phyloP scores from a whole-genome alignment of 2,329 filamentous ascomycete species.

The Nannizzia gypsea region DNA sequence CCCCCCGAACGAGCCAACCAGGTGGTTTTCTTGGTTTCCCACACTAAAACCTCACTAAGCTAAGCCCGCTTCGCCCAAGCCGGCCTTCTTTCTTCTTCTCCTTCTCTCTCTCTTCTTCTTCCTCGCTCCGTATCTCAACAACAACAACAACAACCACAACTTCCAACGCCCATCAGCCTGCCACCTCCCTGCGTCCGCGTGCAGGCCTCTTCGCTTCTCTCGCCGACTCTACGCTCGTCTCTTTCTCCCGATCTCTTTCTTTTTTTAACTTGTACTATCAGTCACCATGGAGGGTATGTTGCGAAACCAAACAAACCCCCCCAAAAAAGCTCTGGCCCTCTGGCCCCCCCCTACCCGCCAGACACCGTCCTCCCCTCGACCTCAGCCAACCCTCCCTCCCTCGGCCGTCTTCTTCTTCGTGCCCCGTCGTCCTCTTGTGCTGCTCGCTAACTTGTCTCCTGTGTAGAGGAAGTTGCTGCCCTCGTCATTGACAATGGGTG shows the following conservation, averaged over 20 bases:
- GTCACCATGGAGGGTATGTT: conserved; percentile 56
- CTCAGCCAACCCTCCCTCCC: no score
- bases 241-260: conserved; percentile 9
- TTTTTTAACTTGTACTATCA: conserved; percentile 15
- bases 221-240: conserved; percentile 19
- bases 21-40: neutral
- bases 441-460: conserved; percentile 35
- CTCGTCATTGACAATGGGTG: conserved; percentile 99
- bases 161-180: conserved; percentile 5
- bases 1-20: conserved; percentile 4
- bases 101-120: neutral
- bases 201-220: conserved; percentile 18
- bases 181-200: conserved; percentile 17
- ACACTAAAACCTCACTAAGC: conserved; percentile 6
- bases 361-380: neutral
- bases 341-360: conserved; percentile 13
- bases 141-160: no score
- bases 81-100: neutral
- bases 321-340: conserved; percentile 22
- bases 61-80: neutral
- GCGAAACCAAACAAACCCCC: conserved; percentile 7
- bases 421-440: conserved; percentile 14
- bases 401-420: no score
- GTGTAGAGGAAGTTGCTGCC: conserved; percentile 96
- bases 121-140: neutral